These are phyloP conservation scores for Torulaspora maleeae DNA, from an alignment of 805 yeast species.

Conservation along the genomic window DNA sequence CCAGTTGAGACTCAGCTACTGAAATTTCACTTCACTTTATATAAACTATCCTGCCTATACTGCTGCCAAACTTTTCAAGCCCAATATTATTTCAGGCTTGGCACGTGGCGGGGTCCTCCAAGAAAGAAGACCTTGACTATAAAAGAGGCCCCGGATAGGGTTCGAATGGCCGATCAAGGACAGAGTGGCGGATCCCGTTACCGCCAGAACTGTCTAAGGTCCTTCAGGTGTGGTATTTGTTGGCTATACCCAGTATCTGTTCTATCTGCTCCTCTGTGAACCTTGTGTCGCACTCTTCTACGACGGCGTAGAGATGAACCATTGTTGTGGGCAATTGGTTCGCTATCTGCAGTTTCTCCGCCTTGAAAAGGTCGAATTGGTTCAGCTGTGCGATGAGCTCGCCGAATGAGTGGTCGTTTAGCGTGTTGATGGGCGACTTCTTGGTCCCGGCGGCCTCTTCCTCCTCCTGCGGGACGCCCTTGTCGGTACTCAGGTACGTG, in stretches of 20 bases:
- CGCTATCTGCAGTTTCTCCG: constrained; percentile 78
- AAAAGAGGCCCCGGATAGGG: too few relatives aligned
- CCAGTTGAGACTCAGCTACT: neutral
- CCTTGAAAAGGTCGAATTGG: constrained; percentile 60
- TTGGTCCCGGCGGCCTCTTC: constrained; percentile 13
- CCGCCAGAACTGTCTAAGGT: too few relatives aligned
- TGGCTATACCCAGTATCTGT: constrained; percentile 51
- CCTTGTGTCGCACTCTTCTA: constrained; percentile 90
- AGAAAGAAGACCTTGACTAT: neutral
- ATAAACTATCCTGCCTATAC: neutral
- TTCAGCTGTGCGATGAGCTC: constrained; percentile 31
- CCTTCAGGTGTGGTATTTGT: constrained; percentile 16
- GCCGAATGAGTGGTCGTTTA: constrained; percentile 31
- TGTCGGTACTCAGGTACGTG: constrained; percentile 24
- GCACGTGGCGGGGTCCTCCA: neutral
- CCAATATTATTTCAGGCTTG: neutral
- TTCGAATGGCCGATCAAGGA: too few relatives aligned
- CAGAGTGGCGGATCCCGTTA: too few relatives aligned
- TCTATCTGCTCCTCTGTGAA: constrained; percentile 64
- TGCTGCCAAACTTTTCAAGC: neutral
- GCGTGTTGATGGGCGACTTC: constrained; percentile 26
- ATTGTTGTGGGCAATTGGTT: constrained; percentile 74
- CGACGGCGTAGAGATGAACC: constrained; percentile 71
- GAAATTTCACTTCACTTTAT: neutral
- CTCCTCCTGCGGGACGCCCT: constrained; percentile 20